These are phyloP conservation scores for Lactarius pseudohatsudake DNA, from an alignment of 768 basidiomycete species.

Conservation along the genomic window DNA sequence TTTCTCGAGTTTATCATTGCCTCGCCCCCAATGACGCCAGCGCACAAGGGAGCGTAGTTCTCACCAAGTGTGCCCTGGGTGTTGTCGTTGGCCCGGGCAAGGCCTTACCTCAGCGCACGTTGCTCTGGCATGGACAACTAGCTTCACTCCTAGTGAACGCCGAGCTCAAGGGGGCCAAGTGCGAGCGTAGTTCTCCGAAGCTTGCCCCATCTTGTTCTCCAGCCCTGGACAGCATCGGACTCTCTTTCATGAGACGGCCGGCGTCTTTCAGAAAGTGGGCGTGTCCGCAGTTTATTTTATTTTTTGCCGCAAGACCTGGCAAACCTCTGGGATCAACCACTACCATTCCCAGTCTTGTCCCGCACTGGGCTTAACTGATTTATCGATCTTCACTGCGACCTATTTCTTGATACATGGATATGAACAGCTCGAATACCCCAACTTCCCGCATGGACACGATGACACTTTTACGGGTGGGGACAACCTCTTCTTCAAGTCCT, in stretches of 20 bases:
- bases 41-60: conserved; percentile 46
- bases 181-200: conserved; percentile 40
- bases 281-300: no score
- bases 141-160: neutral
- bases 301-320: neutral
- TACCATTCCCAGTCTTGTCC: neutral
- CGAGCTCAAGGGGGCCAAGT: conserved; percentile 20
- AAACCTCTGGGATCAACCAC: neutral
- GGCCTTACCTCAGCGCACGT: neutral
- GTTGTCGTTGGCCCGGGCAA: no score
- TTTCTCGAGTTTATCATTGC: conserved; percentile 3
- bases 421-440: conserved; percentile 21
- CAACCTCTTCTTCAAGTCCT: conserved; percentile 55
- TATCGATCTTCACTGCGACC: neutral
- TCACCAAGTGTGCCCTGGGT: conserved; percentile 41
- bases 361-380: no score
- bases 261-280: no score
- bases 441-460: conserved; percentile 42
- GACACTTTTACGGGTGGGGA: conserved; percentile 64
- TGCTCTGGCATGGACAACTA: neutral
- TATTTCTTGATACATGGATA: neutral
- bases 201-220: conserved; percentile 19
- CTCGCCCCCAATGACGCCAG: neutral
- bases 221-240: neutral
- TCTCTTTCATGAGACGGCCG: neutral